Conservation (phyloP, 2,329 filamentous ascomycete genomes). For the Hymenoscyphus infarciens region DNA sequence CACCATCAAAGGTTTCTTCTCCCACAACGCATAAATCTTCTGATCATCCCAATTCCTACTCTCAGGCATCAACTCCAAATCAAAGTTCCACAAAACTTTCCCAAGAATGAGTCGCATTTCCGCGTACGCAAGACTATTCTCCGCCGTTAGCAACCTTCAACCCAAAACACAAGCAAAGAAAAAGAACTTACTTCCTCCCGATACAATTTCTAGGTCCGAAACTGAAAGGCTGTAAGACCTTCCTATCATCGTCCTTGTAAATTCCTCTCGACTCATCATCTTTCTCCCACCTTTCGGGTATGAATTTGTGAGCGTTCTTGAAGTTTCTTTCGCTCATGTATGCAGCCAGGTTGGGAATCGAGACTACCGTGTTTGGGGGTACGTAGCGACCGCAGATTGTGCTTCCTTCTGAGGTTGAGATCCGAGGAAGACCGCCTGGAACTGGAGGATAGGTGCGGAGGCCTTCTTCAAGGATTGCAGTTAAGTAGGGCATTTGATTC, state of each 20-base stretch:
- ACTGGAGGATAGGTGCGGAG: neutral
- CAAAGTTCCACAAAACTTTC: constrained; percentile 15
- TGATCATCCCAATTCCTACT: constrained; percentile 14
- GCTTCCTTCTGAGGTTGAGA: neutral
- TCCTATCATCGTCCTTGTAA: constrained; percentile 10
- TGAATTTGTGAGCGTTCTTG: constrained; percentile 12
- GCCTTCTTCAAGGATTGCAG: neutral
- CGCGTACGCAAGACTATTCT: constrained; percentile 11
- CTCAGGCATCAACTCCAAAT: constrained; percentile 6
- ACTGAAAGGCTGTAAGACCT: constrained; percentile 12
- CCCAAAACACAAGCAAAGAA: neutral
- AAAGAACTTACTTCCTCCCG: constrained; percentile 4
- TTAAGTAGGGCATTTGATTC: neutral
- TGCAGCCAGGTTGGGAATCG: neutral
- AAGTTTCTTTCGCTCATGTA: constrained; percentile 12
- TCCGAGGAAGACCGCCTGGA: neutral
- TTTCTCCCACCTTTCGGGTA: constrained; percentile 34
- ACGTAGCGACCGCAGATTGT: neutral
- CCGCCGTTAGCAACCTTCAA: neutral
- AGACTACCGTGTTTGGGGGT: neutral
- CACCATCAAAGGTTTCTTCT: constrained; percentile 10
- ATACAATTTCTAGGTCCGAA: constrained; percentile 14
- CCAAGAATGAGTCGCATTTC: constrained; percentile 22
- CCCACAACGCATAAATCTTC: constrained; percentile 15
- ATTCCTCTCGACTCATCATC: neutral